A percentile compares a stretch with the other conserved stretches of the same genome.
These are phyloP conservation scores for Ailanthus altissimus DNA, from an alignment of 345 rosid genomes.

Conservation along the genomic window DNA sequence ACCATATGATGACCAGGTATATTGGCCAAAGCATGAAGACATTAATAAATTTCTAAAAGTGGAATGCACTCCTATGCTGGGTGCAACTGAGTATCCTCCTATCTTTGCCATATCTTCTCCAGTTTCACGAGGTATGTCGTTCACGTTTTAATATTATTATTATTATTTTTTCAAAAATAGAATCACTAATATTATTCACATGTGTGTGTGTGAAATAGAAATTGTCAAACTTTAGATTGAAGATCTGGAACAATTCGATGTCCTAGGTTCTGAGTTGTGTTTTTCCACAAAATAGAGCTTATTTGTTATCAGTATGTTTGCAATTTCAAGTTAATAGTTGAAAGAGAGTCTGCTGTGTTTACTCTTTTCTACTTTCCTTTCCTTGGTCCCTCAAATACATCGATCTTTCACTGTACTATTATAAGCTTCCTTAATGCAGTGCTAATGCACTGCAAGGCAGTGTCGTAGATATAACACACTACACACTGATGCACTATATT, in stretches of 20 bases:
- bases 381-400: too few species aligned
- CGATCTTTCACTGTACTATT: not conserved
- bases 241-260: not conserved
- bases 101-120: slow-evolving; percentile 82
- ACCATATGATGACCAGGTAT: slow-evolving; percentile 53
- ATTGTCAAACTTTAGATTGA: not conserved
- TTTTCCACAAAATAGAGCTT: not conserved
- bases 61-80: slow-evolving; percentile 69
- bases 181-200: not conserved
- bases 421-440: not conserved
- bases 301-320: too few species aligned
- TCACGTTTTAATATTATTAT: not conserved
- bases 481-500: too few species aligned
- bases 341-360: not conserved
- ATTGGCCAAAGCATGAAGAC: slow-evolving; percentile 91
- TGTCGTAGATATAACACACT: too few species aligned
- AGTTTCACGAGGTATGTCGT: slow-evolving; percentile 66
- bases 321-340: not conserved
- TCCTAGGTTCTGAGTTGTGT: not conserved
- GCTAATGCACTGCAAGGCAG: not conserved
- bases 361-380: too few species aligned
- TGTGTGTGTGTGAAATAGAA: not conserved
- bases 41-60: slow-evolving; percentile 76
- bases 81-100: slow-evolving; percentile 70
- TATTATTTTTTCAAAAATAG: not conserved